A percentile compares a stretch with the other conserved stretches of the same genome.
These are phyloP conservation scores for Beverwykella pulmonaria DNA, from an alignment of 495 filamentous ascomycete genomes.

Conservation along the genomic window DNA sequence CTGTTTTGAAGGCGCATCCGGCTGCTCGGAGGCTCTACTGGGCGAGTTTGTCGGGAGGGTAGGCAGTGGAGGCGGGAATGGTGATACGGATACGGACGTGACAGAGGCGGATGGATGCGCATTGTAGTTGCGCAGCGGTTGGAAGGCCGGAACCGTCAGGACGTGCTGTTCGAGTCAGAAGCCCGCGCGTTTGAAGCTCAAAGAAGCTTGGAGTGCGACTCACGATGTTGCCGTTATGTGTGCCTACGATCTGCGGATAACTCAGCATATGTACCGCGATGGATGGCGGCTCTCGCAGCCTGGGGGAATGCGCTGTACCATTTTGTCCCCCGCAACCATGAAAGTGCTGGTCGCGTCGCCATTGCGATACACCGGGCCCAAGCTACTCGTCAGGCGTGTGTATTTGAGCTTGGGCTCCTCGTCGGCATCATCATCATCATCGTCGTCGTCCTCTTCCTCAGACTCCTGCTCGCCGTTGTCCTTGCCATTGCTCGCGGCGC, in stretches of 20 bases:
- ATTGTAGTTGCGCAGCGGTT: conserved; percentile 78
- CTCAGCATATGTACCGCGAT: conserved; percentile 29
- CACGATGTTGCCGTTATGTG: conserved; percentile 96
- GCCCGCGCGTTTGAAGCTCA: not conserved
- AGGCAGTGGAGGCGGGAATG: conserved; percentile 76
- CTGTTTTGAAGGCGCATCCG: conserved; percentile 41
- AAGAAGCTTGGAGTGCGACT: conserved; percentile 45
- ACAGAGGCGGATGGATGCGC: conserved; percentile 84
- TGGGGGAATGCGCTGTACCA: conserved; percentile 61
- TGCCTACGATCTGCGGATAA: conserved; percentile 74
- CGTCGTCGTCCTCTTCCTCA: conserved; percentile 31
- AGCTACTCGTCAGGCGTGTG: conserved; percentile 74
- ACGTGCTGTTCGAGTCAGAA: conserved; percentile 66
- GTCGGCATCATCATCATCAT: conserved; percentile 77
- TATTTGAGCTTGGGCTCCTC: conserved; percentile 97
- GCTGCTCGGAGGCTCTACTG: conserved; percentile 54
- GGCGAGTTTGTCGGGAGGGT: conserved; percentile 58
- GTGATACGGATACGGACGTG: conserved; percentile 86
- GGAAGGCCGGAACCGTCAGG: conserved; percentile 76
- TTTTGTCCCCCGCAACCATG: conserved; percentile 90
- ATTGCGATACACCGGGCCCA: conserved; percentile 84
- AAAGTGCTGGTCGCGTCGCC: conserved; percentile 92
- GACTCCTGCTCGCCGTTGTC: conserved; percentile 19
- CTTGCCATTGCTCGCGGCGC: conserved; percentile 22
- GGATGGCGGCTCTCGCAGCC: conserved; percentile 9